Base-by-base conservation (phyloP, 306 rosid genomes). In the Elaeagnus macrophylla region DNA sequence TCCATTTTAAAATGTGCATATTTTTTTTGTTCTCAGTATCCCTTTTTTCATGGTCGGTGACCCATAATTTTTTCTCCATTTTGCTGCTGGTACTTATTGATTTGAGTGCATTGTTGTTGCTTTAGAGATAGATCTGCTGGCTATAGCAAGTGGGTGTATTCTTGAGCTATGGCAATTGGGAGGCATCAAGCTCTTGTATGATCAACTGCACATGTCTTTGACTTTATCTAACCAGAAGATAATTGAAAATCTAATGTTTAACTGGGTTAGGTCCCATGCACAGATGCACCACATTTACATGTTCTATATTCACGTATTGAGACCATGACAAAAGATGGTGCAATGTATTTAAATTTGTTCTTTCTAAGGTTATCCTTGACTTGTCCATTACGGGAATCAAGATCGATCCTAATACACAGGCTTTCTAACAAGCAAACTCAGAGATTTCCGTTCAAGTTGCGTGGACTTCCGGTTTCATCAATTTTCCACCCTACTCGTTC, bases 401-500 rank as follows among this genome's bases (percentile, higher is more conserved):
- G 77, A 76, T 72, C 96, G 16, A 73, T 86, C 66, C 78, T 79
- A 72, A 80, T 87, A 53, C 99, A 87, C 74, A 85, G 74, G 80
- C 72, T 91, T 50, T 81, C 95, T 17, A 82, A 77, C 81, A 87
- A 87, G 73, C 57, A 71, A 58, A 82, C 88, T 5, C 95, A 91
- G 69, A 80, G 70, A 56, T 70, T 82, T 71, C 90, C 95, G 12
- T 82, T 80, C 81, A 84, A 84, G 67, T 72, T 91, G 73, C 93
- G 43, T n/a, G 96, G 89, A 57, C 73, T 87, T 69, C 88, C 96
- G 45, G 97, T 91, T 75, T 61, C 77, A 66, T 75, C 95, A 39
- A 67, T 82, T 51, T 91, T 91, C 71, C 99, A 91, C 69, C 99
- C 96, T 39, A 72, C 86, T 8, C 80, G 79, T 47, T 84, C 96